Evolutionary conservation across 2,329 filamentous ascomycete species (phyloP).

Genomic region (Sphaerulina vaccinii): DNA sequence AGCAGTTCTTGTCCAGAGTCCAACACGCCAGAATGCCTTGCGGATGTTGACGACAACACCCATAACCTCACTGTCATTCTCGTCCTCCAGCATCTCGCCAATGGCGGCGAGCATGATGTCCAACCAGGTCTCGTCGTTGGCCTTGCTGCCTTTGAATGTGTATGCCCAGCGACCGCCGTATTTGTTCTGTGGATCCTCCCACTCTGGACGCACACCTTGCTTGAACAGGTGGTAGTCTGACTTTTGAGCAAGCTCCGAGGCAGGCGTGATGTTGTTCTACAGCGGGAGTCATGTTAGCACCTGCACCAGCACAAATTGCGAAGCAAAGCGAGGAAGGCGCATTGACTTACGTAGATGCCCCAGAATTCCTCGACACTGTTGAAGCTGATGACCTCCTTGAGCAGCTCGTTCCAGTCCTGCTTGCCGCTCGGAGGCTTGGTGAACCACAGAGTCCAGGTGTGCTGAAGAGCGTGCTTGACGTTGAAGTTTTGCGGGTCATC

Average conservation of each 20-base stretch:
- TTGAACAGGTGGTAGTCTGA: slow-evolving; percentile 99
- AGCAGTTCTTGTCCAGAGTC: slow-evolving; percentile 93
- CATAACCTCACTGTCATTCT: slow-evolving; percentile 96
- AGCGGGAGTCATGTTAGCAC: slow-evolving; percentile 13
- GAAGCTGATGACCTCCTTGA: slow-evolving; percentile 98
- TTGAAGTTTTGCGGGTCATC: slow-evolving; percentile 99
- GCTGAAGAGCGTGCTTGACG: slow-evolving; percentile 96
- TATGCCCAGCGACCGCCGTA: slow-evolving; percentile 99
- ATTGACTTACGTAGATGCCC: slow-evolving; percentile 86
- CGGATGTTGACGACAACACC: slow-evolving; percentile 98
- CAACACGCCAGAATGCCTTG: slow-evolving; percentile 96
- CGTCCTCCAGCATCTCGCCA: slow-evolving; percentile 93
- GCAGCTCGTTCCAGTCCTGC: slow-evolving; percentile 94
- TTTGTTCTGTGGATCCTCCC: slow-evolving; percentile 98
- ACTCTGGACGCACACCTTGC: slow-evolving; percentile 91
- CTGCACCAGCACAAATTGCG: slow-evolving; percentile 2
- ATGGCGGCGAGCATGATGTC: slow-evolving; percentile 96
- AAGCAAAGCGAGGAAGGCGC: slow-evolving; percentile 1
- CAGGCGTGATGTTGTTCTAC: slow-evolving; percentile 97
- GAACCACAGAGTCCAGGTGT: slow-evolving; percentile 99
- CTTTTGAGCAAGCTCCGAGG: slow-evolving; percentile 93
- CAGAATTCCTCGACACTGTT: slow-evolving; percentile 99
- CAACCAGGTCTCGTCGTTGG: slow-evolving; percentile 97
- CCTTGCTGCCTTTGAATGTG: slow-evolving; percentile 91
- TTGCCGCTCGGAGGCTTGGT: slow-evolving; percentile 96